Evolutionary conservation across 352 stramenopile species (phyloP).

Genomic region (Phytophthora chlamydospora): DNA sequence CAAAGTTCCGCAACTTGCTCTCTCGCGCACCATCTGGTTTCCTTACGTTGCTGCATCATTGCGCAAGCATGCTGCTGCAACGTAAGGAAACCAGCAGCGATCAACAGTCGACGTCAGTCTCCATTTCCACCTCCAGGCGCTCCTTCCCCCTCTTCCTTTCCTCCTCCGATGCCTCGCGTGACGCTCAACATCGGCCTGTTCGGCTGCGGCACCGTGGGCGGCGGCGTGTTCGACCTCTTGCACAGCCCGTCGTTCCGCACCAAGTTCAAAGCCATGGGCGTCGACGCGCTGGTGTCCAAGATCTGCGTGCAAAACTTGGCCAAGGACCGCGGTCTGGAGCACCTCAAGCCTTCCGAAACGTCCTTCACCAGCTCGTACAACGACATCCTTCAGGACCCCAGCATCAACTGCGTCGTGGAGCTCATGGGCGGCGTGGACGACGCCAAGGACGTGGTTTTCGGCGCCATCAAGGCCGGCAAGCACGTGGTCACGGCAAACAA

Average conservation of each 20-base stretch:
- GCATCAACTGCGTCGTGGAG: constrained; percentile 96
- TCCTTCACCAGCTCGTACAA: constrained; percentile 72
- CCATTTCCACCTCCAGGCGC: not conserved
- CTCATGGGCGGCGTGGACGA: constrained; percentile 96
- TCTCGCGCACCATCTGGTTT: no score
- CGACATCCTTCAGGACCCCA: constrained; percentile 91
- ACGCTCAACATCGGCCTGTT: constrained; percentile 88
- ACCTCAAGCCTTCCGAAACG: constrained; percentile 52
- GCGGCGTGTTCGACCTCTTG: constrained; percentile 88
- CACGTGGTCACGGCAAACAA: constrained; percentile 98
- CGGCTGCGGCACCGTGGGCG: constrained; percentile 88
- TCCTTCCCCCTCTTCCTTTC: not conserved
- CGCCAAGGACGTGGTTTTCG: constrained; percentile 94
- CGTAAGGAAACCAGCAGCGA: no score
- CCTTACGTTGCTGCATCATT: no score
- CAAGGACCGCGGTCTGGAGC: constrained; percentile 75
- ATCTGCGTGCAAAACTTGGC: constrained; percentile 86
- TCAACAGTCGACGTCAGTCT: constrained; percentile 18
- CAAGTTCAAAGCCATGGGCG: constrained; percentile 63
- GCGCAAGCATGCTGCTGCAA: no score
- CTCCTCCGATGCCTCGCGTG: constrained; percentile 28
- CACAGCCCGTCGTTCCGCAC: constrained; percentile 62
- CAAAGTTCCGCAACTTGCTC: no score
- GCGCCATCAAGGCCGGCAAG: constrained; percentile 90
- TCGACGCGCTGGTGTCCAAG: constrained; percentile 83